Evolutionary conservation across 305 asterid species (phyloP), one percentile per base, ranked within the genome.

Genomic region (Fraxinus ornus): DNA sequence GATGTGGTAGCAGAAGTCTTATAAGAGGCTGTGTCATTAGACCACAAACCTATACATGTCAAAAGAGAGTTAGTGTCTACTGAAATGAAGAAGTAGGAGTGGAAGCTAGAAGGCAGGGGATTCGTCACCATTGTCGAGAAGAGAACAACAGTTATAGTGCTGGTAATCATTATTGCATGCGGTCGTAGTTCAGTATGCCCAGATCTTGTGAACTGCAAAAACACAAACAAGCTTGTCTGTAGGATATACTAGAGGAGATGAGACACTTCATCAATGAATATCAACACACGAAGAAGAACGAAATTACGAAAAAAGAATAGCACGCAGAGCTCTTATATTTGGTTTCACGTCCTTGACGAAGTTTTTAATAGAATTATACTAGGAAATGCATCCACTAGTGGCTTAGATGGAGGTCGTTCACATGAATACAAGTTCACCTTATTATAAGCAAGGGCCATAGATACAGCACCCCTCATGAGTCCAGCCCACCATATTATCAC

Each of bases 401-500:
- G 32, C 71, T 62, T 19, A 22, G 71, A 19, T 62, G 32, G 30
- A 60, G 70, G 28, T 60, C 17, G 4, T 3, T 13, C 17, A 30
- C 39, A 82, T 64, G 19, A 13, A 30, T 52, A 72, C 2, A 79
- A 0, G 28, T 36, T 81, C 55, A 85, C 90, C 90, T 85, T 85
- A 78, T 87, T 85, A 82, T 87, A 87, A 32, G 90, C 90, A 30
- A 88, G 87, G 32, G 90, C 90, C 68, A 88, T 85, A 60, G 90
- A 85, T 39, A 87, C 90, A 57, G 90, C 87, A 3, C 88, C 90
- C 79, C 90, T 83, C 85, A 87, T 87, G 52, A 87, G 80, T 52
- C 90, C 90, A 3, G 88, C 90, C 88, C 88, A 85, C 88, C 90
- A 88, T 77, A 88, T 83, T 47, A 88, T 81, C 30, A 88, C 85